Percentiles rank a stretch among this genome's conserved stretches.
Conservation (phyloP, 768 basidiomycete genomes). For the Leccinum variicolor region DNA sequence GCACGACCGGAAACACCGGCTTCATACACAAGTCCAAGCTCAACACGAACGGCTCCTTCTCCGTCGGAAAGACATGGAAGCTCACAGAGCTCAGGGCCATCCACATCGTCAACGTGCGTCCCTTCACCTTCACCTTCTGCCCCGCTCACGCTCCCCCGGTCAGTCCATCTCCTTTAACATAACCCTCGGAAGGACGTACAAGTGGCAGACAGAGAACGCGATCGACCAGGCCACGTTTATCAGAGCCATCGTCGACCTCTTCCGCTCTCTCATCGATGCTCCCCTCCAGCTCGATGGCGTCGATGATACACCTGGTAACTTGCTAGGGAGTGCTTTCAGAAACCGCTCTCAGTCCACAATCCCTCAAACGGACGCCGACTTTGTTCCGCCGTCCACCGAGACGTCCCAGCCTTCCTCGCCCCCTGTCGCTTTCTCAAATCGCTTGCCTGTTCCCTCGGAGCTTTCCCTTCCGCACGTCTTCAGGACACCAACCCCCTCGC, state of each 20-base stretch:
- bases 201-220: constrained; percentile 80
- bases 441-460: constrained; percentile 9
- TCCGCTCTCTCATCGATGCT: constrained; percentile 45
- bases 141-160: constrained; percentile 8
- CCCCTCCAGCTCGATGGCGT: constrained; percentile 61
- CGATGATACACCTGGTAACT: constrained; percentile 38
- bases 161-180: constrained; percentile 72
- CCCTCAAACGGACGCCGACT: constrained; percentile 16
- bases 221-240: constrained; percentile 75
- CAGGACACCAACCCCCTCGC: constrained; percentile 29
- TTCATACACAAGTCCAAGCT: constrained; percentile 96
- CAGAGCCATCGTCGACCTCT: constrained; percentile 59
- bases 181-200: constrained; percentile 85
- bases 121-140: constrained; percentile 3
- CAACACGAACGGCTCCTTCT: constrained; percentile 92
- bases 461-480: constrained; percentile 24
- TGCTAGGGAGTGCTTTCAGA: background rate
- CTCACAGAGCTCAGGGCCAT: constrained; percentile 77
- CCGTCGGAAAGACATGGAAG: constrained; percentile 96
- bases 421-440: constrained; percentile 3
- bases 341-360: constrained; percentile 6
- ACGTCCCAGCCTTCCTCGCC: background rate
- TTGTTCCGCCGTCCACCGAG: background rate
- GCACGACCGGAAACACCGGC: constrained; percentile 57
- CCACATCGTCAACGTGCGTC: constrained; percentile 70